These are phyloP conservation scores for Thecamonas trahens DNA, from an alignment of 78 protist species.

Conservation along the genomic window DNA sequence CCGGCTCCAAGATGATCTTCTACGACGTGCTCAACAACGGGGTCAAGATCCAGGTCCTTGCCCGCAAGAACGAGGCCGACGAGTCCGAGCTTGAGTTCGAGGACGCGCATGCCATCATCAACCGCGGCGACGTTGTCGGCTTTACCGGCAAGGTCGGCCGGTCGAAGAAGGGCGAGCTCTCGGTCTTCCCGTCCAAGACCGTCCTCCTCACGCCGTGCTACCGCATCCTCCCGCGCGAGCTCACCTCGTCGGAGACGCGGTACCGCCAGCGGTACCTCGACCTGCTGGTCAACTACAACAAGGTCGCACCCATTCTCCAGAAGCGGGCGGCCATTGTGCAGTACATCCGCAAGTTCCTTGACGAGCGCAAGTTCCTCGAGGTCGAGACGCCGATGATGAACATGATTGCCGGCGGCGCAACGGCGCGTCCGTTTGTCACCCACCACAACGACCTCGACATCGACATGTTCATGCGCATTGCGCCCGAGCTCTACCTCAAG, in stretches of 20 bases:
- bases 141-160: constrained; percentile 25
- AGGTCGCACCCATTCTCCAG: neutral
- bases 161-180: constrained; percentile 92
- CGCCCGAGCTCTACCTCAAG: constrained; percentile 99
- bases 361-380: constrained; percentile 81
- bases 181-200: constrained; percentile 69
- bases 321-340: constrained; percentile 74
- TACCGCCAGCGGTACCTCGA: constrained; percentile 96
- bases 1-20: constrained; percentile 78
- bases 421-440: constrained; percentile 98
- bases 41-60: constrained; percentile 74
- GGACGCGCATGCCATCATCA: neutral
- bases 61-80: constrained; percentile 17
- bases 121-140: neutral
- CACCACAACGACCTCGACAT: constrained; percentile 94
- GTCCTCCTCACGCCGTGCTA: constrained; percentile 94
- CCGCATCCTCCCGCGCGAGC: constrained; percentile 82
- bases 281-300: constrained; percentile 79
- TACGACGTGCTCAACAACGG: constrained; percentile 78
- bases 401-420: constrained; percentile 96
- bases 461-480: constrained; percentile 95
- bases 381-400: constrained; percentile 98
- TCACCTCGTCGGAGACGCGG: constrained; percentile 50
- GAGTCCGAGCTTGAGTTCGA: neutral
- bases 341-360: constrained; percentile 73